phyloP scores from a whole-genome alignment of 768 basidiomycete species.

The Podaxis sp. region DNA sequence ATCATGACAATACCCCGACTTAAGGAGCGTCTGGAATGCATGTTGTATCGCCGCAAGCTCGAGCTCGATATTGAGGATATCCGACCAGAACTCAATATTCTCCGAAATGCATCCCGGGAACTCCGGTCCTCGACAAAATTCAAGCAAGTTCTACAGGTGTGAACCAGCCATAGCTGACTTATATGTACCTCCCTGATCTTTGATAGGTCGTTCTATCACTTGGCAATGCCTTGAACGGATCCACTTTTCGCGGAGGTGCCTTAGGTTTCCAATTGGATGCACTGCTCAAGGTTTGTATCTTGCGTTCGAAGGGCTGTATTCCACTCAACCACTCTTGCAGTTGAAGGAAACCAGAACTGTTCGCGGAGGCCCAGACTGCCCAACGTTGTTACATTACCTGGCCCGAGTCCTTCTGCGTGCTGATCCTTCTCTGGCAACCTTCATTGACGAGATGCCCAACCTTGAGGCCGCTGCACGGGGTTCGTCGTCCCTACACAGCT shows the following conservation, averaged over 20 bases:
- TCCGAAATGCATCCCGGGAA: conserved; percentile 69
- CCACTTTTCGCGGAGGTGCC: conserved; percentile 81
- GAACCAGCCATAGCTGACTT: conserved; percentile 6
- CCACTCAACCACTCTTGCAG: conserved; percentile 30
- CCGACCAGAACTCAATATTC: conserved; percentile 71
- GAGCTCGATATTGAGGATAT: conserved; percentile 83
- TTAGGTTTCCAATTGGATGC: conserved; percentile 82
- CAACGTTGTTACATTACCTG: conserved; percentile 90
- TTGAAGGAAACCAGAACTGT: conserved; percentile 80
- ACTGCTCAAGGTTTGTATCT: conserved; percentile 61
- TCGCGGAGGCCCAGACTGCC: conserved; percentile 63
- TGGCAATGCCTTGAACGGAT: conserved; percentile 80
- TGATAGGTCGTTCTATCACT: conserved; percentile 64
- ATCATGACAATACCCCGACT: conserved; percentile 78
- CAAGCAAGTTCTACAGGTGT: conserved; percentile 65
- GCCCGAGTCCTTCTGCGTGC: conserved; percentile 66
- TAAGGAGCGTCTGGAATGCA: conserved; percentile 67
- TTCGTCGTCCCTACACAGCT: conserved; percentile 26
- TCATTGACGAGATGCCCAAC: conserved; percentile 77
- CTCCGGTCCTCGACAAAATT: conserved; percentile 61
- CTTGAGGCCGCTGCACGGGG: conserved; percentile 81
- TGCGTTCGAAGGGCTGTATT: not conserved
- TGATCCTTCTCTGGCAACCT: conserved; percentile 61
- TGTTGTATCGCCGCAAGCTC: conserved; percentile 79
- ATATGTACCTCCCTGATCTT: not conserved